These are phyloP conservation scores for Aspergillus carlsbadensis DNA, from an alignment of 495 filamentous ascomycete genomes.

Conservation along the genomic window DNA sequence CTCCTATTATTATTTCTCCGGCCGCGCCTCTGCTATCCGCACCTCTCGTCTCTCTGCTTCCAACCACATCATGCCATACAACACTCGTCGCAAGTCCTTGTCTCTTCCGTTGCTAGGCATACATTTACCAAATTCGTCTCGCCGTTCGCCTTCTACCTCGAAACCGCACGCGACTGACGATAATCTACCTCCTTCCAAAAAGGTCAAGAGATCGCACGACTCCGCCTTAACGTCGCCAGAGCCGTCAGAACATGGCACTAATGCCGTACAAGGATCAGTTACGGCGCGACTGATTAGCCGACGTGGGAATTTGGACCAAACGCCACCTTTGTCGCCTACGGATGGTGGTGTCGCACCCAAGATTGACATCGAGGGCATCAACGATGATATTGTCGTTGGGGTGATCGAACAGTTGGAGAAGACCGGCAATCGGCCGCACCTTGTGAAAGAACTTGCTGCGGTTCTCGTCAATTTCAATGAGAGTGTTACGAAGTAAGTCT, in stretches of 20 bases:
- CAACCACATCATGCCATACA: conserved; percentile 76
- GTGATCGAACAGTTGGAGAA: conserved; percentile 89
- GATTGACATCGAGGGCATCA: conserved; percentile 85
- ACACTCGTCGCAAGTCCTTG: conserved; percentile 95
- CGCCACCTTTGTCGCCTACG: conserved; percentile 83
- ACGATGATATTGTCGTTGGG: conserved; percentile 91
- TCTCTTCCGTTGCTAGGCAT: conserved; percentile 93
- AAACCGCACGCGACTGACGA: conserved; percentile 55
- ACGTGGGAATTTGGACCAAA: conserved; percentile 61
- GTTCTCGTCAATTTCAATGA: conserved; percentile 73
- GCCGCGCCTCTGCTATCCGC: background rate
- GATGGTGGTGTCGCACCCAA: conserved; percentile 52
- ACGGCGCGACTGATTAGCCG: conserved; percentile 47
- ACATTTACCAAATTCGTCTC: conserved; percentile 76
- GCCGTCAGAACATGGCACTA: conserved; percentile 37
- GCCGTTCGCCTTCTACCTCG: conserved; percentile 63
- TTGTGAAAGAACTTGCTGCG: conserved; percentile 90
- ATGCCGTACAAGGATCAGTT: conserved; percentile 32
- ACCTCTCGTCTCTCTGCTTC: conserved; percentile 4
- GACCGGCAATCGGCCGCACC: conserved; percentile 88
- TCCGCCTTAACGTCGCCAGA: conserved; percentile 53
- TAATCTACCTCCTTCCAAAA: conserved; percentile 71
- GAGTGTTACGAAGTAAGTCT: conserved; percentile 84
- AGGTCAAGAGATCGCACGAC: conserved; percentile 78
- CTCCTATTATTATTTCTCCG: conserved; percentile 16